Evolutionary conservation across 2,329 filamentous ascomycete genomes (phyloP).

Genomic region (Tolypocladium guangdongense): DNA sequence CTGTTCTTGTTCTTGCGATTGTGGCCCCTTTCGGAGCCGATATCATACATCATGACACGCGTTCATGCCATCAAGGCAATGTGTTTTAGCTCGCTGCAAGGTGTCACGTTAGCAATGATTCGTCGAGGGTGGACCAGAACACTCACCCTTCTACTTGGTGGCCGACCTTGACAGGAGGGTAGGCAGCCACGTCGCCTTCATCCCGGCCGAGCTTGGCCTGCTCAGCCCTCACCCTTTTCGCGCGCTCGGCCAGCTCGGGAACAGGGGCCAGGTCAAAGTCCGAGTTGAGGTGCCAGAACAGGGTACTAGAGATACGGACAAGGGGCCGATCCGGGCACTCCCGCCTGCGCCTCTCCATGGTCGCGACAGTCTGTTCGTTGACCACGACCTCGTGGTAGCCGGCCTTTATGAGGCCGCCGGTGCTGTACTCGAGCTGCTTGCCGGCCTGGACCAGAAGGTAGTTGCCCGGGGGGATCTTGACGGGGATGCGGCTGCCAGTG

Average conservation of each 20-base stretch:
- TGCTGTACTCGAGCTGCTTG: slow-evolving; percentile 52
- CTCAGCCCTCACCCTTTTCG: slow-evolving; percentile 31
- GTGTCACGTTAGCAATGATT: neutral
- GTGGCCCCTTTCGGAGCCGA: neutral
- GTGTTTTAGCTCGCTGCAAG: slow-evolving; percentile 37
- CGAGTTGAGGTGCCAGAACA: slow-evolving; percentile 50
- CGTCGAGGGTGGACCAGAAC: no score
- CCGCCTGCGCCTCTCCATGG: slow-evolving; percentile 29
- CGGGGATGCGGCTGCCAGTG: slow-evolving; percentile 46
- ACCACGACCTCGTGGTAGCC: slow-evolving; percentile 53
- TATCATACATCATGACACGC: neutral
- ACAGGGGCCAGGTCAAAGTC: slow-evolving; percentile 45
- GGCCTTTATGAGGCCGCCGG: slow-evolving; percentile 49
- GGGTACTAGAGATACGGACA: slow-evolving; percentile 46
- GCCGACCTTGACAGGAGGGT: slow-evolving; percentile 46
- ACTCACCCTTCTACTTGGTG: slow-evolving; percentile 46
- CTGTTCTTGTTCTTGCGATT: neutral
- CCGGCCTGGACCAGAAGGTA: slow-evolving; percentile 51
- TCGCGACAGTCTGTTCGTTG: slow-evolving; percentile 38
- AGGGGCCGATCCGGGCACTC: slow-evolving; percentile 38
- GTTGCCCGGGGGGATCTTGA: slow-evolving; percentile 46
- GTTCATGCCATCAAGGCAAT: slow-evolving; percentile 38
- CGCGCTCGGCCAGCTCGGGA: slow-evolving; percentile 32
- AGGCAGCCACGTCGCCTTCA: slow-evolving; percentile 38
- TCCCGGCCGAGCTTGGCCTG: slow-evolving; percentile 39